Evolutionary conservation across 1,139 yeast species (phyloP), one percentile per base, ranked within the genome.

Genomic region (Arxiozyma bovina): DNA sequence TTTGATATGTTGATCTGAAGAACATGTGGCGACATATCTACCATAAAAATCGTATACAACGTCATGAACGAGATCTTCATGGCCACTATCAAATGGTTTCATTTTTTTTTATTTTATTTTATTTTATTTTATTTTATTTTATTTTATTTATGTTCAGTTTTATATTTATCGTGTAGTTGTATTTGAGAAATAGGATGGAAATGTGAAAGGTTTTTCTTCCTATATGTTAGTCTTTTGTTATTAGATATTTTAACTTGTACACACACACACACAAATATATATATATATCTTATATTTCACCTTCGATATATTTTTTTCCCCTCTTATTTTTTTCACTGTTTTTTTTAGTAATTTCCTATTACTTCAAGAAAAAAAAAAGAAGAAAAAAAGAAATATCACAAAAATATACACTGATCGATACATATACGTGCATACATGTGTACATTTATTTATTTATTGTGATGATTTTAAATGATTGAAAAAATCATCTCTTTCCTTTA

Each of bases 11-110:
- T 90, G 96, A 69, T 91, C 98, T 0, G 95, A 86, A 9, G 96
- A 87, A 55, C 94, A 90, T 0, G 96, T 90, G 9, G 96, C 98
- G 54, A 91, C 75, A 57, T 90, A 87, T 57, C 82, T 82, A 2
- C 98, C 98, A 65, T 91, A 91, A 69, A 85, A 90, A 70, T 88
- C 95, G 68, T 90, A 91, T 42, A 88, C 83, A 45, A 89, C 81
- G 64, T 90, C 96, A 64, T 90, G 96, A 52, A 91, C 81, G 57
- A 91, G 77, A 68, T 91, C 98, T 65, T 88, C 96, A 70, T 91
- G 97, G 25, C 95, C 94, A 0, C 96, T 86, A 30, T 84, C 77
- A 63, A 91, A 85, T 6, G 96, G 89, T 63, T 82, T 77, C 74
- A 79, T 76, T 40, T 18, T 27, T n/a, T 12, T 23, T 40, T 40